phyloP scores from a whole-genome alignment of 108 stramenopile genomes.

The Cylindrotheca closterium region DNA sequence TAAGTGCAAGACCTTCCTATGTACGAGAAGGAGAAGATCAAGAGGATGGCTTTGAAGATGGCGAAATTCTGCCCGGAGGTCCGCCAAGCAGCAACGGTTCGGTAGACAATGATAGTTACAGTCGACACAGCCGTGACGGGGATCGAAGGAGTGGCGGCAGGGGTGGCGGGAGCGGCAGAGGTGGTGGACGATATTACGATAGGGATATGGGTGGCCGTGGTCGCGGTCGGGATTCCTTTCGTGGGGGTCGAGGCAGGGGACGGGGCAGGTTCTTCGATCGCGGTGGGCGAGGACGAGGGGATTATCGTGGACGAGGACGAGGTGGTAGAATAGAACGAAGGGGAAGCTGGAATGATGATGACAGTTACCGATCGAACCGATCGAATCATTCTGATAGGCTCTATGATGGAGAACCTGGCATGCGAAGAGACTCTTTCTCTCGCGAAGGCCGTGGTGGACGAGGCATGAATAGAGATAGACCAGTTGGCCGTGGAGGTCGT shows the following conservation, averaged over 20 bases:
- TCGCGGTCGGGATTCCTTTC: background rate
- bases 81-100: background rate
- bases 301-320: background rate
- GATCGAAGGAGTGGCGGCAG: background rate
- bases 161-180: constrained; percentile 8
- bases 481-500: no score
- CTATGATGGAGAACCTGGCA: no score
- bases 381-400: no score
- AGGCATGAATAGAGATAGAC: no score
- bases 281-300: no score
- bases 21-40: no score
- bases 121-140: no score
- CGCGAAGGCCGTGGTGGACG: no score
- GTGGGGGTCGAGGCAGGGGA: constrained; percentile 2
- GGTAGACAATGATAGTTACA: background rate
- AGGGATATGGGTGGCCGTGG: background rate
- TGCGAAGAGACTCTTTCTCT: no score
- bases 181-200: constrained; percentile 8
- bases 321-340: constrained; percentile 7
- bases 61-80: no score
- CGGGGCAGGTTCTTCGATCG: constrained; percentile 3
- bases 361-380: constrained; percentile 10
- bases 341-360: constrained; percentile 8
- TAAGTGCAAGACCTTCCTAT: no score
- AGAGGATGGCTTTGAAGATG: no score